These are phyloP conservation scores for Tylopilus sp. DNA, from an alignment of 1,284 basidiomycete species.

Conservation along the genomic window DNA sequence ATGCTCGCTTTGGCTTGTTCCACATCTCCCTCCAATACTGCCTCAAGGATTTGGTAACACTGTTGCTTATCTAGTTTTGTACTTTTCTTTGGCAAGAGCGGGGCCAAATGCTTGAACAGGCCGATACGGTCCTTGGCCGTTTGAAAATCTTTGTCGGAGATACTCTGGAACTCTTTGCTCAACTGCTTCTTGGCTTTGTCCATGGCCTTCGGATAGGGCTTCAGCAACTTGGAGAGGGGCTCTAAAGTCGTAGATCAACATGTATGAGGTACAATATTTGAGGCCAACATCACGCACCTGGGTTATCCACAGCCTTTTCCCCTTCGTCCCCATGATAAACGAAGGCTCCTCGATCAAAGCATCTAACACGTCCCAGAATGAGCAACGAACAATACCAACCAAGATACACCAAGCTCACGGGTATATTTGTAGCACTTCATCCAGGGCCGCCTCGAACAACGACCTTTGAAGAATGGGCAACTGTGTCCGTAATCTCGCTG, in stretches of 20 bases:
- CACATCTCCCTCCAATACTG: constrained; percentile 7
- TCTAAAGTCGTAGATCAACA: constrained; percentile 12
- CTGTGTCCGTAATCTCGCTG: background rate
- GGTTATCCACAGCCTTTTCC: background rate
- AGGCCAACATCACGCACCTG: constrained; percentile 11
- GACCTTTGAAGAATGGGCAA: background rate
- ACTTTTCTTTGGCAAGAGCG: background rate
- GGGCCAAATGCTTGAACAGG: constrained; percentile 17
- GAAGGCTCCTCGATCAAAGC: constrained; percentile 18
- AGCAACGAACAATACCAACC: background rate
- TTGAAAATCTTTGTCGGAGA: background rate
- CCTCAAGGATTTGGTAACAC: constrained; percentile 13
- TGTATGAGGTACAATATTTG: background rate
- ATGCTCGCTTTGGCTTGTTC: constrained; percentile 3
- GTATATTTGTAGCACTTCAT: constrained; percentile 14
- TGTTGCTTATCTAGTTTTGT: constrained; percentile 3
- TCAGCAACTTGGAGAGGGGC: constrained; percentile 9
- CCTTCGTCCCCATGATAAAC: background rate
- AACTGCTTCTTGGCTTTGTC: constrained; percentile 7
- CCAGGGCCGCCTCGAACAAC: background rate
- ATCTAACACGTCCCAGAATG: constrained; percentile 7
- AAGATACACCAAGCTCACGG: constrained; percentile 22
- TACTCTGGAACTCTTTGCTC: background rate
- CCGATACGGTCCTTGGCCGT: background rate
- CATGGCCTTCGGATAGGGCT: constrained; percentile 19